Evolutionary conservation across 352 stramenopile species (phyloP), one percentile per base, ranked within the genome.

Genomic region (Phytophthora pseudosyringae): DNA sequence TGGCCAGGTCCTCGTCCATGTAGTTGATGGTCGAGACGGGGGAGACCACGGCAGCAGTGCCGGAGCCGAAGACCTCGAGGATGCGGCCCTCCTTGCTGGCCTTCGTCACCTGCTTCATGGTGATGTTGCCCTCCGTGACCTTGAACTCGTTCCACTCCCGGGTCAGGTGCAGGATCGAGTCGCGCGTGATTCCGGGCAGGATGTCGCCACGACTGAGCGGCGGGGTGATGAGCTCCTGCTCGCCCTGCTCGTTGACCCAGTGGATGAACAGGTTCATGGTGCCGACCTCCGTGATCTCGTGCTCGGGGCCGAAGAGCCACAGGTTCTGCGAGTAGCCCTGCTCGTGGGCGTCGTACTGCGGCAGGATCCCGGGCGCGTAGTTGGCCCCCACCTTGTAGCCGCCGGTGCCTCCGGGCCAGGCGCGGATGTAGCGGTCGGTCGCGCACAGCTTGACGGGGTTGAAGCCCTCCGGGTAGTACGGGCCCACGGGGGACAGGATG

Each of bases 251-350:
- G 66, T 98, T 98, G 48, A 86, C 83, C 80, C 94, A 95, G 69
- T 98, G 89, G 67, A 99, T 93, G 71, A 99, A 99, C 39, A 99
- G 81, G 81, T 99, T 99, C 97, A 99, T 99, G 3, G 96, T 97
- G 48, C 97, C 97, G 16, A 92, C 87, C 66, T 95, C 87, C 3
- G 87, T 95, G 51, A 95, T 88, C 25, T 92, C 76, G 59, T 98
- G 81, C 45, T 99, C 87, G 0, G 95, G 82, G 10, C 96, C 96
- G 75, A 98, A 99, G 58, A 99, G 81, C 96, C 96, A 99, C 50
- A 99, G 78, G 69, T 93, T 95, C 80, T 93, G 94, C 38, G 89
- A 90, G 80, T 95, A 97, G 8, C 90, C 92, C 57, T 92, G 78
- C 50, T 90, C 75, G 4, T 81, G 76, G 0, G 97, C 97, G 40